Conservation (phyloP, 2,329 filamentous ascomycete genomes). For the Trichophyton verrucosum region DNA sequence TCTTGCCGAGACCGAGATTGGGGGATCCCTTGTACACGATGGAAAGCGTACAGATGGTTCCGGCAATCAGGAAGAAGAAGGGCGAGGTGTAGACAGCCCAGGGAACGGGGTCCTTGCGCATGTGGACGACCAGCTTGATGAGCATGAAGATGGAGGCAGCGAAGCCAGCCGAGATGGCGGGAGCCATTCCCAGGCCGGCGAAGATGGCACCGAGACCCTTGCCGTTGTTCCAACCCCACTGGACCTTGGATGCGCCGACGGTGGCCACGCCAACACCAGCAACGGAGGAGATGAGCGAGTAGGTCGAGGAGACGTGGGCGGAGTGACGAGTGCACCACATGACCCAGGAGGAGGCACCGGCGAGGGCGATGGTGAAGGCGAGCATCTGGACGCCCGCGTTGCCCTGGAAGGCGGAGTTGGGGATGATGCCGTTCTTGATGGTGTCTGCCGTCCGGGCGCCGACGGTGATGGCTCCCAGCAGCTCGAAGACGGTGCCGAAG, state of each 20-base stretch:
- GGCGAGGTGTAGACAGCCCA: constrained; percentile 64
- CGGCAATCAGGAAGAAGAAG: constrained; percentile 65
- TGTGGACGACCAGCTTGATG: constrained; percentile 58
- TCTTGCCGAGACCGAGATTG: constrained; percentile 51
- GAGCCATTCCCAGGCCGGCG: constrained; percentile 59
- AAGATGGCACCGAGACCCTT: constrained; percentile 61
- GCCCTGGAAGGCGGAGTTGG: constrained; percentile 43
- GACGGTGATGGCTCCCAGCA: constrained; percentile 54
- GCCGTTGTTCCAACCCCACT: constrained; percentile 59
- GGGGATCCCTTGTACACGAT: constrained; percentile 74
- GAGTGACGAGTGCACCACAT: constrained; percentile 69
- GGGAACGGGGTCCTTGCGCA: constrained; percentile 56
- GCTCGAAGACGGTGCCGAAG: constrained; percentile 54
- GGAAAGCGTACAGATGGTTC: constrained; percentile 60
- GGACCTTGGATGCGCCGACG: constrained; percentile 47
- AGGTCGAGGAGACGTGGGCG: constrained; percentile 60
- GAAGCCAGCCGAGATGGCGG: constrained; percentile 52
- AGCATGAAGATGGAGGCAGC: constrained; percentile 58
- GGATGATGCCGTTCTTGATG: constrained; percentile 69
- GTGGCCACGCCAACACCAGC: constrained; percentile 58
- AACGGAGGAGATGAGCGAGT: constrained; percentile 57
- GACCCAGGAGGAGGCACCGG: constrained; percentile 57
- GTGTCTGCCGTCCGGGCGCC: constrained; percentile 60
- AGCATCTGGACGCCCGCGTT: constrained; percentile 57
- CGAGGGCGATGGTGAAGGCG: constrained; percentile 52